Conservation (phyloP, 345 rosid species). For the Moringa oleifera region DNA sequence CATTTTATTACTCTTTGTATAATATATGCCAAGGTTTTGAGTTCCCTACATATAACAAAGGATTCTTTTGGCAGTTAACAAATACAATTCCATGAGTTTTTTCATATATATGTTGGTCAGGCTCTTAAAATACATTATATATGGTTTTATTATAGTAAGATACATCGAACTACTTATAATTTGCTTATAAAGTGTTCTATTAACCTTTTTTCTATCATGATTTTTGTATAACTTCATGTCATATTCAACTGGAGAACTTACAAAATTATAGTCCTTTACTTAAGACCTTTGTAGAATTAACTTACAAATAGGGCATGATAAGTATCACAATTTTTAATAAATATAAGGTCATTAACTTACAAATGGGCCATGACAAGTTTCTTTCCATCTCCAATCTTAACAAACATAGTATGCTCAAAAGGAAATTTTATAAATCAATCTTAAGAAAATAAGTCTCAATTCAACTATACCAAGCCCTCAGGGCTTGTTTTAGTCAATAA, state of each 20-base stretch:
- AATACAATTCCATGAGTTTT: background rate
- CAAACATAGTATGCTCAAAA: background rate
- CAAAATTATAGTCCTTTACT: no score
- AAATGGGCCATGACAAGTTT: background rate
- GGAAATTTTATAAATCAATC: background rate
- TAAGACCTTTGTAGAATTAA: no score
- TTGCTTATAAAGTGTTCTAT: no score
- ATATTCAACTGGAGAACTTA: no score
- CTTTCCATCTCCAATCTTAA: background rate
- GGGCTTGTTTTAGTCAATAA: constrained; percentile 1
- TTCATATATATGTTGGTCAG: background rate
- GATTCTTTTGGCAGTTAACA: background rate
- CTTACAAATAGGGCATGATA: no score
- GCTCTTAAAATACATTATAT: background rate
- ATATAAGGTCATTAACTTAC: no score
- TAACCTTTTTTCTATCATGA: background rate
- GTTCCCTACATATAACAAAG: background rate
- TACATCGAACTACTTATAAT: no score
- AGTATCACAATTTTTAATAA: no score
- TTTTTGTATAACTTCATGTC: background rate
- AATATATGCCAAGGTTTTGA: no score
- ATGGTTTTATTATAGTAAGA: background rate
- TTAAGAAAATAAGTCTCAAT: background rate
- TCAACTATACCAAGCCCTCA: background rate
- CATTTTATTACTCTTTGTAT: no score